Base-by-base conservation (phyloP, 2,329 filamentous ascomycete species). In the Blastomyces silverae region DNA sequence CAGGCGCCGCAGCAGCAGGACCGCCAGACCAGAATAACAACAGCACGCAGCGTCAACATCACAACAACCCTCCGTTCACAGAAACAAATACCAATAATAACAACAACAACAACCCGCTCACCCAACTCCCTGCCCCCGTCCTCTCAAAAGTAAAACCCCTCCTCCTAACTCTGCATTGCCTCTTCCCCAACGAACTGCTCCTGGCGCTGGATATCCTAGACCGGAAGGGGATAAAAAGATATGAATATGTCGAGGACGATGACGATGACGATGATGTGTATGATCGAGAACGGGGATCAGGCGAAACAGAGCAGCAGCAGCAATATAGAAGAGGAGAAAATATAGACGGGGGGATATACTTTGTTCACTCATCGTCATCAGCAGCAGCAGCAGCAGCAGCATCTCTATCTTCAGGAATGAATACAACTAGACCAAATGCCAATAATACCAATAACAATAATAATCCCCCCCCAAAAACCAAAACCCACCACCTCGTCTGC, bases 171-270 rank as follows among this genome's bases (percentile, higher is more conserved):
- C 83, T 96, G 0, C 92, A 97, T 77, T 89, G 91, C 44, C 79
- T 97, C 17, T 95, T 95, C 72, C 92, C 92, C 0, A 85, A 86
- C 67, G 84, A 91, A 63, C 79, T 97, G 1, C 86, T 97, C 0
- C 90, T 91, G 2, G 91, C 93, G 0, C 82, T 99, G 2, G 92
- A 97, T 75, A 82, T 97, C 0, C 82, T 99, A 0, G 94, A 99
- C 75, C 85, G 91, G 34, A 79, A 83, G 2, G 83, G 94, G 0
- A 85, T 96, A 44, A 86, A 82, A 6, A 62, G 59, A 58, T 67
- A 65, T 46, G 37, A 39, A 39, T 13, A 39, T 39, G 10, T 5
- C 3, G 3, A 34, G 3, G 31, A 1, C 31, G 31, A 39, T 39
- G 31, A 6, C 31, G 7, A 37, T 10, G 37, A 39, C 2, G 37